phyloP scores from a whole-genome alignment of 768 basidiomycete genomes.

The Hygrophoropsis aurantiaca region DNA sequence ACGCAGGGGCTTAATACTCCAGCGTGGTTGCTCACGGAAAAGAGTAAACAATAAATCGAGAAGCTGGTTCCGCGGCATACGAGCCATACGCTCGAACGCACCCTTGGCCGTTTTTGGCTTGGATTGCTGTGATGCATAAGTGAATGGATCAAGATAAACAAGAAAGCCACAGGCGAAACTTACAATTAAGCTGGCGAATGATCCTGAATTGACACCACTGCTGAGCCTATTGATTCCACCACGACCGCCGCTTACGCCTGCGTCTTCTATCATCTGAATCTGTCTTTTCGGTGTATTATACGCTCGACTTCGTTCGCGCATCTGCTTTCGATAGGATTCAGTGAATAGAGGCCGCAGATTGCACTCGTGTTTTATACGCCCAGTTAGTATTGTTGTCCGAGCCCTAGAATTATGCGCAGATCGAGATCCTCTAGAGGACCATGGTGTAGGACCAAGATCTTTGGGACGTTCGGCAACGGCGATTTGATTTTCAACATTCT shows the following conservation, averaged over 20 bases:
- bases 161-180: constrained; percentile 29
- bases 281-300: constrained; percentile 68
- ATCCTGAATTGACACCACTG: constrained; percentile 62
- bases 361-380: constrained; percentile 80
- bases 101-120: constrained; percentile 70
- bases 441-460: constrained; percentile 43
- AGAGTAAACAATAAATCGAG: constrained; percentile 78
- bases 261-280: constrained; percentile 75
- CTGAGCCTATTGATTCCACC: constrained; percentile 78
- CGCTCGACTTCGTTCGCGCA: constrained; percentile 63
- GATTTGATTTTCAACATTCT: constrained; percentile 80
- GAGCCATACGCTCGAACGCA: constrained; percentile 84
- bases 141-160: not conserved
- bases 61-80: constrained; percentile 86
- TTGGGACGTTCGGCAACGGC: constrained; percentile 84
- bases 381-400: constrained; percentile 76
- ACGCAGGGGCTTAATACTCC: constrained; percentile 75
- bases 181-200: constrained; percentile 69
- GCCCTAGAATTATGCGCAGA: constrained; percentile 54
- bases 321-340: constrained; percentile 66
- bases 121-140: constrained; percentile 43
- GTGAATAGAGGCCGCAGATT: constrained; percentile 69
- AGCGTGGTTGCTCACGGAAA: constrained; percentile 79
- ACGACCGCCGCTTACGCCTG: constrained; percentile 63
- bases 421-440: constrained; percentile 32